These are phyloP conservation scores for Cicer cuneatum DNA, from an alignment of 306 rosid genomes.

Conservation along the genomic window DNA sequence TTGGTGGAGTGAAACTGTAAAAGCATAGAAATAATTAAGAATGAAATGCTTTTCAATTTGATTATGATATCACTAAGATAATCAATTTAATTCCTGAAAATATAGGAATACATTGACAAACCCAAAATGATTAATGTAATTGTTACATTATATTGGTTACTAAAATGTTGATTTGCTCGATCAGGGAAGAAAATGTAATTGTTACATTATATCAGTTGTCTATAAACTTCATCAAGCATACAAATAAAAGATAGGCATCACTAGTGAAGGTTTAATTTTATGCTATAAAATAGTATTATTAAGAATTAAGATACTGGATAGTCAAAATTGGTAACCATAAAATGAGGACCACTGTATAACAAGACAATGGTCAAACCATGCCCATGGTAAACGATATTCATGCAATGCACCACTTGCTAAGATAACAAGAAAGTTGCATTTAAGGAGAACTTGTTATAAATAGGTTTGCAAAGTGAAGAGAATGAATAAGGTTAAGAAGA, in stretches of 20 bases:
- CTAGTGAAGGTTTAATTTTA: neutral
- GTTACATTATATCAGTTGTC: neutral
- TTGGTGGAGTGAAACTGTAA: neutral
- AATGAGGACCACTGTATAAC: slow-evolving; percentile 24
- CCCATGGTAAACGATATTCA: slow-evolving; percentile 16
- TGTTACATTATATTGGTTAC: too few species aligned
- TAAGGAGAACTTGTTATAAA: slow-evolving; percentile 20
- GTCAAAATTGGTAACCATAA: slow-evolving; percentile 39
- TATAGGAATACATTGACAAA: neutral
- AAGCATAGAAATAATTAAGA: neutral
- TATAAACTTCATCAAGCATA: neutral
- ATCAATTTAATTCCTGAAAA: neutral
- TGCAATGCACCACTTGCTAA: slow-evolving; percentile 18
- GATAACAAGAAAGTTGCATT: slow-evolving; percentile 24
- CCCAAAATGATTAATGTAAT: neutral
- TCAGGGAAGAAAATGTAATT: too few species aligned
- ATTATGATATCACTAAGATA: neutral
- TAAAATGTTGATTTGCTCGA: too few species aligned
- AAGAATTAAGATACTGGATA: neutral
- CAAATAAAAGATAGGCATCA: neutral
- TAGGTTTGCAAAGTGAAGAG: slow-evolving; percentile 26
- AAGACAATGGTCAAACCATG: slow-evolving; percentile 29
- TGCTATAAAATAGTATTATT: too few species aligned
- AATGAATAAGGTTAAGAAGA: slow-evolving; percentile 31
- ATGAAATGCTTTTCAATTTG: neutral